phyloP scores from a whole-genome alignment of 2,329 filamentous ascomycete species.

The Trichoderma sp. region DNA sequence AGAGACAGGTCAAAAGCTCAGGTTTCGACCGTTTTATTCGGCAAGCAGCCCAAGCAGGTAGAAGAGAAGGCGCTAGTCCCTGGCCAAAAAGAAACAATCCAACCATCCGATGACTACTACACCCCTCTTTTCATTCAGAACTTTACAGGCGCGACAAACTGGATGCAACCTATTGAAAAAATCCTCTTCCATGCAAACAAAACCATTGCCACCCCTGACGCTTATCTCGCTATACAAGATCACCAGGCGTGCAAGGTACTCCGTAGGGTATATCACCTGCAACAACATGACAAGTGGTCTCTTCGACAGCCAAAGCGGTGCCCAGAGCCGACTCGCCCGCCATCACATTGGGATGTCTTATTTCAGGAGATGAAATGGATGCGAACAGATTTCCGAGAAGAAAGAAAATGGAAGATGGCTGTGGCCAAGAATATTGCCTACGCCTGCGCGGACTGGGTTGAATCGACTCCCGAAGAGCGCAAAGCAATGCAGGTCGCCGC shows the following conservation, averaged over 20 bases:
- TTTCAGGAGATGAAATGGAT: slow-evolving; percentile 97
- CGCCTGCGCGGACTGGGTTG: slow-evolving; percentile 82
- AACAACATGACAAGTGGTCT: slow-evolving; percentile 91
- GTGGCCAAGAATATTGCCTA: slow-evolving; percentile 77
- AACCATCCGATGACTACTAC: slow-evolving; percentile 63
- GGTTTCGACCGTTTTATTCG: slow-evolving; percentile 76
- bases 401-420: slow-evolving; percentile 89
- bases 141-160: slow-evolving; percentile 56
- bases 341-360: slow-evolving; percentile 82
- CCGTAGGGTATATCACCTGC: slow-evolving; percentile 83
- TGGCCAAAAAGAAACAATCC: slow-evolving; percentile 44
- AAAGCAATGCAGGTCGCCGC: slow-evolving; percentile 68
- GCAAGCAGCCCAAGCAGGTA: slow-evolving; percentile 59
- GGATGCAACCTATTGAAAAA: slow-evolving; percentile 67
- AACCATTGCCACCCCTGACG: slow-evolving; percentile 82
- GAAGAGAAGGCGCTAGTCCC: slow-evolving; percentile 51
- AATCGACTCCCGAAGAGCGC: slow-evolving; percentile 63
- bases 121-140: slow-evolving; percentile 63
- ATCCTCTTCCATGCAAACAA: slow-evolving; percentile 84
- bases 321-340: slow-evolving; percentile 74
- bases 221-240: slow-evolving; percentile 80
- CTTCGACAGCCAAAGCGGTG: slow-evolving; percentile 84
- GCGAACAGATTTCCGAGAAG: slow-evolving; percentile 92
- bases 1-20: slow-evolving; percentile 65
- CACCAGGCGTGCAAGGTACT: slow-evolving; percentile 85